Percentiles rank a stretch among this genome's conserved stretches.
Evolutionary conservation across 345 rosid species (phyloP).

Genomic region (Limnanthes douglasii): DNA sequence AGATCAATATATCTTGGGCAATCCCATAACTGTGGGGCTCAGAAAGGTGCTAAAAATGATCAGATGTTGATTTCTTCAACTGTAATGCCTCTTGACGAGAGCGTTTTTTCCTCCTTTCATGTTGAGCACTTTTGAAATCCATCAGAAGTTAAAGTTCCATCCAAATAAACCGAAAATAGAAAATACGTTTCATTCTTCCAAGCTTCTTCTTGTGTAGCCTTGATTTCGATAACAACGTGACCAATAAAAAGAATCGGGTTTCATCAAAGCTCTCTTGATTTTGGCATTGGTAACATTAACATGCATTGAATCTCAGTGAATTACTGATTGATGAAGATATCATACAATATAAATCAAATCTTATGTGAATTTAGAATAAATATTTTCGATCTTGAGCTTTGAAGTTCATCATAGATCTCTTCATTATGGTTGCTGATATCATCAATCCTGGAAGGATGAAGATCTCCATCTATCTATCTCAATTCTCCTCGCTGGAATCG

Average conservation of each 20-base stretch:
- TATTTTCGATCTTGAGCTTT: too few species aligned
- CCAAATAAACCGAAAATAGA: constrained; percentile 92
- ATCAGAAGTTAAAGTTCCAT: constrained; percentile 88
- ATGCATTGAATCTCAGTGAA: too few species aligned
- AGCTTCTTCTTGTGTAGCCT: constrained; percentile 67
- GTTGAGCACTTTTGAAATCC: constrained; percentile 95
- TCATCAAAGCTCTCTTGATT: too few species aligned
- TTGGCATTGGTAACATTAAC: too few species aligned
- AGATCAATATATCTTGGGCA: constrained; percentile 91
- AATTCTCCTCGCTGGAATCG: too few species aligned
- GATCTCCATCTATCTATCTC: too few species aligned
- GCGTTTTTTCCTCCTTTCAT: constrained; percentile 69
- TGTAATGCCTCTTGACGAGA: constrained; percentile 90
- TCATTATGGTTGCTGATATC: too few species aligned
- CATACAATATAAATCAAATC: too few species aligned
- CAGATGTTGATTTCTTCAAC: constrained; percentile 97
- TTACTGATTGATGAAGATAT: too few species aligned
- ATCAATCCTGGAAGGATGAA: too few species aligned
- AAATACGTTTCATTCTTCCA: constrained; percentile 91
- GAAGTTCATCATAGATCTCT: too few species aligned
- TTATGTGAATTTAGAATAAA: too few species aligned
- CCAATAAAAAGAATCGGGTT: constrained; percentile 93
- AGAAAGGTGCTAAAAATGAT: constrained; percentile 90
- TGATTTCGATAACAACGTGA: constrained; percentile 77
- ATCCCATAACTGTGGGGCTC: constrained; percentile 99